phyloP scores from a whole-genome alignment of 2,329 filamentous ascomycete species.

The Neonectria neomacrospora region DNA sequence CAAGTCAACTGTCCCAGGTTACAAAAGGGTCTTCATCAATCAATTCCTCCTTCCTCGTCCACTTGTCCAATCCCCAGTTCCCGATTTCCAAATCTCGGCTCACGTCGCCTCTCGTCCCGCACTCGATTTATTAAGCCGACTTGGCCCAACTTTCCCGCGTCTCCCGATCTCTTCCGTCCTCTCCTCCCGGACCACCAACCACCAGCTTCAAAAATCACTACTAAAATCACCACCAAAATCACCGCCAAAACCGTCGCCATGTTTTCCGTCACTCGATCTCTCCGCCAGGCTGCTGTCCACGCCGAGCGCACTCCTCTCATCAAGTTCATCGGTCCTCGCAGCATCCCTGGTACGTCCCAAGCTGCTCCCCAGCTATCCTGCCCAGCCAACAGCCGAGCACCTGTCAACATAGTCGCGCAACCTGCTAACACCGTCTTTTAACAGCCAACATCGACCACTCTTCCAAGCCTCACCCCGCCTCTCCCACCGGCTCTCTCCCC shows the following conservation, averaged over 20 bases:
- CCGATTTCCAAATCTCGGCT: slow-evolving; percentile 12
- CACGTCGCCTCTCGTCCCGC: slow-evolving; percentile 3
- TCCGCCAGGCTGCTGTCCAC: slow-evolving; percentile 69
- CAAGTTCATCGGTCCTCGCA: slow-evolving; percentile 70
- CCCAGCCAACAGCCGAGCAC: slow-evolving; percentile 4
- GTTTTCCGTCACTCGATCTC: slow-evolving; percentile 65
- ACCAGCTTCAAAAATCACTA: not conserved
- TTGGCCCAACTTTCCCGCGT: slow-evolving; percentile 11
- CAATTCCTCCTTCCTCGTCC: slow-evolving; percentile 2
- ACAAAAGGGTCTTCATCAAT: not conserved
- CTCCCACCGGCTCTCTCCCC: slow-evolving; percentile 73
- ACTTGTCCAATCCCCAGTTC: slow-evolving; percentile 22
- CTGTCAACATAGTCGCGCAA: slow-evolving; percentile 2
- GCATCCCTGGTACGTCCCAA: slow-evolving; percentile 63
- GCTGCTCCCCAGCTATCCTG: slow-evolving; percentile 2
- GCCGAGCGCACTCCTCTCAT: slow-evolving; percentile 71
- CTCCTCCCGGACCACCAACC: slow-evolving; percentile 20
- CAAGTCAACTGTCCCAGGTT: not conserved
- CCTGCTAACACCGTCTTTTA: slow-evolving; percentile 32
- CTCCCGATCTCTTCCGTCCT: slow-evolving; percentile 27
- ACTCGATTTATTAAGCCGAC: slow-evolving; percentile 22
- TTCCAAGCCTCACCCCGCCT: slow-evolving; percentile 77
- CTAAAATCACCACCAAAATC: slow-evolving; percentile 15
- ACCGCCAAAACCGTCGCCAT: slow-evolving; percentile 51
- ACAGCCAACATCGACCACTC: slow-evolving; percentile 79